Base-by-base conservation (phyloP, 164 flowering plant species). In the Pachysandra terminalis region DNA sequence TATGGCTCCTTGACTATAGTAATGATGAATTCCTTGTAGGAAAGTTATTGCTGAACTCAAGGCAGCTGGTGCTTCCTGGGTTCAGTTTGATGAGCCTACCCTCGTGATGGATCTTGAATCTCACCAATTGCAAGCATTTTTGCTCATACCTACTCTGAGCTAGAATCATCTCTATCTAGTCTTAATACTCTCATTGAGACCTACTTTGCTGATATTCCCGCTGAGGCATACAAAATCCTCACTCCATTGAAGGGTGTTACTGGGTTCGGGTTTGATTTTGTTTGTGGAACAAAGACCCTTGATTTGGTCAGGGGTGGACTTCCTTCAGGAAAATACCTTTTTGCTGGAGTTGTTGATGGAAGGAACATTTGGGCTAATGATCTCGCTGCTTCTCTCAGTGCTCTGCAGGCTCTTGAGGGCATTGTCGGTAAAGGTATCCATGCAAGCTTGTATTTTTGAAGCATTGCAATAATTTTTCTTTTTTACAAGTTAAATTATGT, bases 261-360 rank as follows among this genome's bases (percentile, higher is more conserved):
- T 64, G 93, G 77, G 0, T 75, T 66, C 71, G 89, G 91, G 0
- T 87, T 88, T 78, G 94, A 88, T 71, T 71, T 87, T 28, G 81
- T 87, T 63, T 90, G 94, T 77, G 94, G 94, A 62, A n/a, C 81
- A 17, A 79, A 83, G 78, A 84, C 86, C 71, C 65, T 88, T 72
- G 87, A 83, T 37, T 81, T 84, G 79, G 78, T 89, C 73, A 81
- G 85, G 78, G 65, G 74, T 66, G 84, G 78, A 40, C 87, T 84
- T 66, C 90, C 93, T 52, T 61, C 80, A 13, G 87, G 81, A 40
- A 88, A 88, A 55, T 80, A 74, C 67, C 84, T 88, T 59, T 86
- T 88, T 79, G 91, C 90, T 81, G 93, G 93, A 61, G 82, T 88
- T 23, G 91, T 88, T 68, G 93, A 88, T 80, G 93, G 93, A 37